phyloP scores from a whole-genome alignment of 106 monocot genomes.

The Allium sativum region DNA sequence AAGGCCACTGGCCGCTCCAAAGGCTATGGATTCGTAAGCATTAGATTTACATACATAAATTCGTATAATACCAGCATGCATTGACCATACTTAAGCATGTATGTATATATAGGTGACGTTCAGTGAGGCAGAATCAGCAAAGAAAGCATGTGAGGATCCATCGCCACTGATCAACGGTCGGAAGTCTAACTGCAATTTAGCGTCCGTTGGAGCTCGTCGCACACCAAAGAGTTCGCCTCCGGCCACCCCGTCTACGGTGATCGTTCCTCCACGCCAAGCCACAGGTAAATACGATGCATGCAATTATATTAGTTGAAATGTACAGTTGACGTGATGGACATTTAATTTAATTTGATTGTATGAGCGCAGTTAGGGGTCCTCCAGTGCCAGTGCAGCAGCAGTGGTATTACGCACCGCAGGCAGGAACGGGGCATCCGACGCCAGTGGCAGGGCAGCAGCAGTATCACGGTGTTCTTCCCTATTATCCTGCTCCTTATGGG shows the following conservation, averaged over 20 bases:
- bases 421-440: slow-evolving; percentile 14
- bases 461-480: slow-evolving; percentile 34
- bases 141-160: slow-evolving; percentile 66
- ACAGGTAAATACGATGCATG: not conserved
- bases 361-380: slow-evolving; percentile 21
- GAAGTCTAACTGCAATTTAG: slow-evolving; percentile 63
- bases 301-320: not conserved
- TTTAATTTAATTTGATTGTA: slow-evolving; percentile 1
- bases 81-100: not conserved
- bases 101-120: slow-evolving; percentile 45
- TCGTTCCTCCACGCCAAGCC: slow-evolving; percentile 2
- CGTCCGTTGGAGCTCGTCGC: slow-evolving; percentile 46
- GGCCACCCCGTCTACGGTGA: slow-evolving; percentile 7
- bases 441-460: slow-evolving; percentile 17
- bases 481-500: slow-evolving; percentile 38
- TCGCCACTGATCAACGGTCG: slow-evolving; percentile 64
- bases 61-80: not conserved
- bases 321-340: not conserved
- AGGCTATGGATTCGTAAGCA: slow-evolving; percentile 63
- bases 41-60: not conserved
- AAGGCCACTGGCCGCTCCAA: slow-evolving; percentile 73
- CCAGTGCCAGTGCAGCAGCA: slow-evolving; percentile 6
- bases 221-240: slow-evolving; percentile 17
- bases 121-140: slow-evolving; percentile 54
- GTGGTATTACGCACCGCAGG: slow-evolving; percentile 38